Base-by-base conservation (phyloP, 2,329 filamentous ascomycete genomes). In the Lachnellula occidentalis region DNA sequence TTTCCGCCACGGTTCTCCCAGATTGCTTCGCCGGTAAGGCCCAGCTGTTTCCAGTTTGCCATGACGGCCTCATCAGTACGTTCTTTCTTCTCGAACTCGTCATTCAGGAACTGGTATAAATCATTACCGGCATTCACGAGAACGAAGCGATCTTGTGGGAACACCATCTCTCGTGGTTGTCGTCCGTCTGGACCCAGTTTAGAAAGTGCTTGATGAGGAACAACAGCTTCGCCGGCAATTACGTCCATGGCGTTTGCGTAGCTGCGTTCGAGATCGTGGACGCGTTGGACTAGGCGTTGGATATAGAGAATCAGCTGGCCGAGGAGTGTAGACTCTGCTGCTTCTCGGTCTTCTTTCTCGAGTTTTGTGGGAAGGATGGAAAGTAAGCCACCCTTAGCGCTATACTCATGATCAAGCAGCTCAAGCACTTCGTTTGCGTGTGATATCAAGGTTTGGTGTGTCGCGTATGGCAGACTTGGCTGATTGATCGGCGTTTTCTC, bases 341-440 rank as follows among this genome's bases (percentile, higher is more conserved):
- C 69, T 21, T 68, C 62, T 27, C 74, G 68, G 48, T 77, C 70
- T 12, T 70, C 65, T 15, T 62, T 61, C 5, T 69, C 67, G 2
- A 66, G 65, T 15, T 73, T 70, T 2, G 71, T 70, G 0, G 81
- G 81, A 1, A 85, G 72, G 7, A 83, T 69, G 17, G 76, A 74
- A 42, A 84, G 70, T 17, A 85, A 68, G 2, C 81, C 81, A 15
- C 81, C 81, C 36, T 78, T 77, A 24, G 74, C 71, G 43, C 74
- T 73, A 61, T 77, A 80, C 65, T 83, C 80, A 63, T 83, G 79
- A 59, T 85, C 81, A 6, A 85, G 74, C 2, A 78, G 72, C 69
- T 83, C 80, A 5, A 85, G 76, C 49, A 80, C 78, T 55, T 78
- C 74, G 63, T 84, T 83, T 56, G 81, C 80, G 64, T 84, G 81